Base-by-base conservation (phyloP, 306 rosid genomes). In the Aeschynomene evenia region DNA sequence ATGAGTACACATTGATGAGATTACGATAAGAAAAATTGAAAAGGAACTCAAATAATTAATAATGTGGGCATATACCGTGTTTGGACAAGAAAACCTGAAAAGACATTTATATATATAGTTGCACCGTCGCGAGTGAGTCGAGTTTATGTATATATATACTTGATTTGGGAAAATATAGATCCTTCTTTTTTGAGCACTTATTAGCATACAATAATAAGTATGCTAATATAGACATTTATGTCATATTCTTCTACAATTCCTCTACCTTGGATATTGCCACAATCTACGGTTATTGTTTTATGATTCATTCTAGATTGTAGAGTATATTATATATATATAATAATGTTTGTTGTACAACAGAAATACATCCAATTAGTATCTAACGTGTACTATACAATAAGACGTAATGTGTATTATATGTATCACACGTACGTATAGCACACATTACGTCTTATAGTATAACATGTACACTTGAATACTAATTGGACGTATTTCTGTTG, bases 61-160 rank as follows among this genome's bases (percentile, higher is more conserved):
- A n/a, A 26, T 12, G 2, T 6, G 46, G 53, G 45, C n/a, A 70
- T 23, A 18, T 33, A 9, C 36, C 49, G 2, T 20, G 57, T 3
- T 34, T 6, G 14, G 48, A 45, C 33, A 33, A 4, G 5, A n/a
- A 42, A 39, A 39, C 1, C 45, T 9, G 14, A 39, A 39, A 39
- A 39, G 18, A 4, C 49, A 3, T 13, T 43, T 6, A 6, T 37
- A 1, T n/a, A 18, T 7, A 14, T 13, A 13, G 8, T 43, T 16
- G 91, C 80, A n/a, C 89, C 84, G 75, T 88, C 91, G 1, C 91
- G 1, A 85, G 84, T 56, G n/a, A n/a, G n/a, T n/a, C n/a, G n/a
- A n/a, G n/a, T n/a, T n/a, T n/a, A n/a, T n/a, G n/a, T n/a, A n/a
- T 48, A 85, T 11, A 83, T 49, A 29, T 42, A 29, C 39, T 57